These are phyloP conservation scores for Lepidium didymum DNA, from an alignment of 345 rosid genomes.

Conservation along the genomic window DNA sequence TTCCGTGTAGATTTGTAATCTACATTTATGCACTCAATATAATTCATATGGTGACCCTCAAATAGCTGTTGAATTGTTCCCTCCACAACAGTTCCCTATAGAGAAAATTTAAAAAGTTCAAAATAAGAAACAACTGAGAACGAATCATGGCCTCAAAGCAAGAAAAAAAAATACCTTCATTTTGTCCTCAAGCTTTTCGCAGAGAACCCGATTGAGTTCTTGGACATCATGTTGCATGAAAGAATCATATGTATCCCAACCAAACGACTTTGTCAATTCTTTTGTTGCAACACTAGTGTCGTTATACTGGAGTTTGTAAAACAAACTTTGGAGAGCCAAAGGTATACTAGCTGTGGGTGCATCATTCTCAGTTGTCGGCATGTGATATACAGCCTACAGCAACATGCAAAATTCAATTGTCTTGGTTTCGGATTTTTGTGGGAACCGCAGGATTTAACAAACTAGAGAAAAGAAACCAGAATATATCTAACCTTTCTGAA, in stretches of 20 bases:
- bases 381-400: slow-evolving; percentile 91
- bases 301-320: slow-evolving; percentile 91
- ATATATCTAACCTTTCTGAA: slow-evolving; percentile 69
- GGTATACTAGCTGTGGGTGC: slow-evolving; percentile 93
- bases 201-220: slow-evolving; percentile 86
- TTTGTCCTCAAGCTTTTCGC: slow-evolving; percentile 96
- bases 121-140: slow-evolving; percentile 2
- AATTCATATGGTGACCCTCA: slow-evolving; percentile 98
- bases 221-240: slow-evolving; percentile 99
- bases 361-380: slow-evolving; percentile 96
- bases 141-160: not conserved
- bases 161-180: slow-evolving; percentile 63
- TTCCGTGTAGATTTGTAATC: slow-evolving; percentile 91
- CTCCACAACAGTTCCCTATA: slow-evolving; percentile 93
- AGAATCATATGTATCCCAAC: slow-evolving; percentile 96
- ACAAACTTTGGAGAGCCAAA: slow-evolving; percentile 92
- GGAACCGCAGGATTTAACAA: not conserved
- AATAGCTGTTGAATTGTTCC: slow-evolving; percentile 92
- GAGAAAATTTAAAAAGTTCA: not conserved
- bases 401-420: slow-evolving; percentile 3
- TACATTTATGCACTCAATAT: slow-evolving; percentile 91
- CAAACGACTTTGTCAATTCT: slow-evolving; percentile 92
- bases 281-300: slow-evolving; percentile 95
- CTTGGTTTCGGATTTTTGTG: not conserved
- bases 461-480: not conserved